A percentile compares a stretch with the other conserved stretches of the same genome.
phyloP scores from a whole-genome alignment of 2,329 filamentous ascomycete genomes.

The Aspergillus tubingensis region DNA sequence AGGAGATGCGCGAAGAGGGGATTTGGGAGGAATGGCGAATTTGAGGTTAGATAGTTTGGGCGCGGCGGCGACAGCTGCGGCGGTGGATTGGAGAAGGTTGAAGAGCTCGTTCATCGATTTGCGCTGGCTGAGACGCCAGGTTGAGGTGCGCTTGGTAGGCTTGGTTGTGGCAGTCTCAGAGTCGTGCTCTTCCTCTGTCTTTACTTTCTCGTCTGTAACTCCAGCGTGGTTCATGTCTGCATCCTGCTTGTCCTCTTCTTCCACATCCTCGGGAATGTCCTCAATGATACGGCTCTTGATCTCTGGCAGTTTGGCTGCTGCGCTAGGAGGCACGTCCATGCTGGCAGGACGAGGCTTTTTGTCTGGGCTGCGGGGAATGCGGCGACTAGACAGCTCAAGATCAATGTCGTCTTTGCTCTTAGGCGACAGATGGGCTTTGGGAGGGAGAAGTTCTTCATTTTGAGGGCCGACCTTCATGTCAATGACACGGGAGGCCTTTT shows the following conservation, averaged over 20 bases:
- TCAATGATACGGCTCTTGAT: slow-evolving; percentile 21
- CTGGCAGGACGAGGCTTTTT: neutral
- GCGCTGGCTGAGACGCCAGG: slow-evolving; percentile 17
- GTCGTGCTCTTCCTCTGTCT: neutral
- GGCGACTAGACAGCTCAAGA: slow-evolving; percentile 3
- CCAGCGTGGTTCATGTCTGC: neutral
- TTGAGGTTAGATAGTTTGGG: slow-evolving; percentile 8
- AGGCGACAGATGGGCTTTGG: neutral
- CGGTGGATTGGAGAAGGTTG: slow-evolving; percentile 16
- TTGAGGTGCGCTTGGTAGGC: slow-evolving; percentile 10
- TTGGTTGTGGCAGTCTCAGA: neutral
- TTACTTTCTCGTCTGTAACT: neutral
- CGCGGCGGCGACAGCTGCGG: slow-evolving; percentile 4
- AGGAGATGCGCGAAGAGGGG: neutral
- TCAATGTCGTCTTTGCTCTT: slow-evolving; percentile 4
- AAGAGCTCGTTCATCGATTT: slow-evolving; percentile 26
- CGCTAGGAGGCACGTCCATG: slow-evolving; percentile 5
- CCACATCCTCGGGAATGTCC: slow-evolving; percentile 23
- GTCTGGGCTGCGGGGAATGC: neutral
- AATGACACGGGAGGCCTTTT: neutral
- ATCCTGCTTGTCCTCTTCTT: neutral
- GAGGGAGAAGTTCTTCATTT: neutral
- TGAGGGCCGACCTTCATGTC: slow-evolving; percentile 3
- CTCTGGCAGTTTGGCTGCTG: slow-evolving; percentile 11
- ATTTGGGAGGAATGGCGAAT: slow-evolving; percentile 1